Percentiles rank a stretch among this genome's conserved stretches.
These are phyloP conservation scores for Vigna hirtella DNA, from an alignment of 306 rosid species.

Conservation along the genomic window DNA sequence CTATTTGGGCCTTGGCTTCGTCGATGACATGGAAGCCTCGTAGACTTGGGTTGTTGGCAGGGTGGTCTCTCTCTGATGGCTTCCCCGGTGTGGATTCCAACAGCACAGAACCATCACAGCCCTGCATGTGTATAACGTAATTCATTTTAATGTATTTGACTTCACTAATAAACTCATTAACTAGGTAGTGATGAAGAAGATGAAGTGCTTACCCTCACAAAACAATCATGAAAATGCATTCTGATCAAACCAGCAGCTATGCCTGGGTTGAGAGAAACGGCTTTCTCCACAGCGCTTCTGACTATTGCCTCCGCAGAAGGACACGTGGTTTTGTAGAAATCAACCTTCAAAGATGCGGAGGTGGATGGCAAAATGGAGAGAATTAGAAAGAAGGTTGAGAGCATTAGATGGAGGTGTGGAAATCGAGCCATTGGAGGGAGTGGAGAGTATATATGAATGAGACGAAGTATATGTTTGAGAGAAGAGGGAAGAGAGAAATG, in stretches of 20 bases:
- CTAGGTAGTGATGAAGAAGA: not conserved
- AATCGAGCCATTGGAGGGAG: constrained; percentile 2
- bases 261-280: constrained; percentile 49
- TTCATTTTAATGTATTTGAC: not conserved
- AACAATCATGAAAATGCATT: constrained; percentile 60
- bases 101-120: constrained; percentile 55
- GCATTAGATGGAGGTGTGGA: not conserved
- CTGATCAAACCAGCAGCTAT: constrained; percentile 56
- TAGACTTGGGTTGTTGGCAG: constrained; percentile 54
- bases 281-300: constrained; percentile 50
- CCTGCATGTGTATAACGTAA: constrained; percentile 32
- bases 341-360: constrained; percentile 45
- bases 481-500: not conserved
- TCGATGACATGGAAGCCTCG: constrained; percentile 57
- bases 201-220: constrained; percentile 43
- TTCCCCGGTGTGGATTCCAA: constrained; percentile 42
- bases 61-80: constrained; percentile 52
- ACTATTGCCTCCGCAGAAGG: constrained; percentile 54
- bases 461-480: not conserved
- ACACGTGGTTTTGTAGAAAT: constrained; percentile 45
- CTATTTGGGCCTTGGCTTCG: constrained; percentile 49
- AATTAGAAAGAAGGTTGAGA: constrained; percentile 42
- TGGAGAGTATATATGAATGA: no score
- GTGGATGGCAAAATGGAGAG: constrained; percentile 39
- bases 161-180: no score